These are phyloP conservation scores for Ophiosphaerella narmari DNA, from an alignment of 2,329 filamentous ascomycete species.

Conservation along the genomic window DNA sequence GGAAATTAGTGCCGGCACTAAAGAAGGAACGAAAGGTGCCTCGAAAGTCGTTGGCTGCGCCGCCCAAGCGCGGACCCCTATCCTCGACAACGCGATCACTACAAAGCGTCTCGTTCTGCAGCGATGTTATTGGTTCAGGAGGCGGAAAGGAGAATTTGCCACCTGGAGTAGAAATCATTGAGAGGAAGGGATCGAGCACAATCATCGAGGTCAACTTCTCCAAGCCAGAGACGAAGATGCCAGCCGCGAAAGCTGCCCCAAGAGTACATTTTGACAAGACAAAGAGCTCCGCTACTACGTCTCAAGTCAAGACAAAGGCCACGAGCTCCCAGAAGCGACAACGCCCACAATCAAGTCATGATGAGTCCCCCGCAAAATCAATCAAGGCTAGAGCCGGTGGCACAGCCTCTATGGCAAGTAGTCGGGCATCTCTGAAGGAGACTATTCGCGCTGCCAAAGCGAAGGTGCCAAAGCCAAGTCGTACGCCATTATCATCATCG, in stretches of 20 bases:
- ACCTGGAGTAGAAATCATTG: constrained; percentile 49
- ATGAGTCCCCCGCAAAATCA: constrained; percentile 42
- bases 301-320: constrained; percentile 25
- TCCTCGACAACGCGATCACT: constrained; percentile 46
- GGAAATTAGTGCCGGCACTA: constrained; percentile 32
- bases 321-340: constrained; percentile 40
- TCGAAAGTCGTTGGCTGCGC: constrained; percentile 50
- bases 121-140: constrained; percentile 58
- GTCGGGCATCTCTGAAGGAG: constrained; percentile 25
- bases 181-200: constrained; percentile 29
- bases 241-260: constrained; percentile 25
- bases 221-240: constrained; percentile 31
- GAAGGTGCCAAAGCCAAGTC: constrained; percentile 24
- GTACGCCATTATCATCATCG: constrained; percentile 34
- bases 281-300: constrained; percentile 20
- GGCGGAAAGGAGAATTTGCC: constrained; percentile 68
- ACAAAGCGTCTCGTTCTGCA: constrained; percentile 48
- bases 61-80: constrained; percentile 57
- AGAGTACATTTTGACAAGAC: constrained; percentile 37
- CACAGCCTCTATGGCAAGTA: constrained; percentile 33
- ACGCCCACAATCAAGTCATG: constrained; percentile 36
- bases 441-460: constrained; percentile 34
- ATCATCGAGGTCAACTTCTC: constrained; percentile 40
- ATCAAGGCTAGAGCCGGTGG: constrained; percentile 35
- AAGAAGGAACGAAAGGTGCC: constrained; percentile 41